Conservation (phyloP, 2,329 filamentous ascomycete genomes). For the Verticillium nonalfalfae region DNA sequence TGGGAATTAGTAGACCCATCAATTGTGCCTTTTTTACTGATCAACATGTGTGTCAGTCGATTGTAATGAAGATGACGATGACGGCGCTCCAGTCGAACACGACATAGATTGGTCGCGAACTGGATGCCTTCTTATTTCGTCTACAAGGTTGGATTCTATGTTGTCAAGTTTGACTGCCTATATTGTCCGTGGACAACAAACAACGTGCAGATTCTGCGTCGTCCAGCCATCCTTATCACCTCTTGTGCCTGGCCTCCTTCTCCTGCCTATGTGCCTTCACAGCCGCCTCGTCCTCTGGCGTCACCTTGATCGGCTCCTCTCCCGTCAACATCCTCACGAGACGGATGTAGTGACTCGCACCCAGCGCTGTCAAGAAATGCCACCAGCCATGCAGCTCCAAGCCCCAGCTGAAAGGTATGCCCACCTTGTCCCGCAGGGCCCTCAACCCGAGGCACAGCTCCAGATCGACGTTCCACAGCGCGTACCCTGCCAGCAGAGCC, state of each 20-base stretch:
- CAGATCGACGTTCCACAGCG: slow-evolving; percentile 52
- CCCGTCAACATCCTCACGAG: slow-evolving; percentile 15
- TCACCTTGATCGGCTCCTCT: not conserved
- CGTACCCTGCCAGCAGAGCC: slow-evolving; percentile 36
- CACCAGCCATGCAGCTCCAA: slow-evolving; percentile 59
- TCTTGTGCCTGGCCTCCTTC: not conserved
- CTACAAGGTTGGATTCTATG: too few relatives aligned
- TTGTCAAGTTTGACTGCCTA: too few relatives aligned
- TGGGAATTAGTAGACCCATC: too few relatives aligned
- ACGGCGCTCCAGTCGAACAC: too few relatives aligned
- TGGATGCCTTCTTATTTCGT: too few relatives aligned
- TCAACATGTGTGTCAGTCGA: too few relatives aligned
- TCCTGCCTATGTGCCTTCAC: not conserved
- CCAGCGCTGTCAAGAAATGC: slow-evolving; percentile 53
- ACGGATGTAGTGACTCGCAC: slow-evolving; percentile 35
- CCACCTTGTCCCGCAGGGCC: slow-evolving; percentile 32
- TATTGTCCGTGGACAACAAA: too few relatives aligned
- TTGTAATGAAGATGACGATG: too few relatives aligned
- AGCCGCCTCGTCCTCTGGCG: not conserved
- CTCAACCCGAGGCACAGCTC: slow-evolving; percentile 44
- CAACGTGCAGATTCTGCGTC: not conserved
- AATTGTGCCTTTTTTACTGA: too few relatives aligned
- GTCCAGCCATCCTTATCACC: not conserved
- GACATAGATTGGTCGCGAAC: too few relatives aligned
- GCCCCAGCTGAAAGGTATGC: slow-evolving; percentile 47